phyloP scores from a whole-genome alignment of 1,139 yeast species.

The Debaryomyces psychrophilus region DNA sequence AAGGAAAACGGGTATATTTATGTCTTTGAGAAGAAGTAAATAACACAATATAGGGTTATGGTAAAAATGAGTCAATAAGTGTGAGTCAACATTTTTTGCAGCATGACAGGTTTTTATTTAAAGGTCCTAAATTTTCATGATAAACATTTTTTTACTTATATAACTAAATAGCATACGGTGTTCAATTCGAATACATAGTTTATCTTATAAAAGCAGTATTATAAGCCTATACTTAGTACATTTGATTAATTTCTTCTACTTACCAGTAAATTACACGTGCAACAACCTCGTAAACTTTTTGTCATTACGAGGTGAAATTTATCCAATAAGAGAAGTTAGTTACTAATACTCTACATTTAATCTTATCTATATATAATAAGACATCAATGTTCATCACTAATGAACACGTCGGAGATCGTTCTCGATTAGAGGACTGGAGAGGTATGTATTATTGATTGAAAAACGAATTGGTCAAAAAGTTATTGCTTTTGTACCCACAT shows the following conservation, averaged over 20 bases:
- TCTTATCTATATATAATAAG: background rate
- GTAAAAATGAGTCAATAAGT: background rate
- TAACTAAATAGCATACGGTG: background rate
- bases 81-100: slow-evolving; percentile 3
- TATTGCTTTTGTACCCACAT: background rate
- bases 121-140: background rate
- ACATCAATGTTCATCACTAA: slow-evolving; percentile 74
- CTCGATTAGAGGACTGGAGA: slow-evolving; percentile 90
- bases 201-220: background rate
- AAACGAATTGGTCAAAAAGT: background rate
- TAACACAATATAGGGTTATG: background rate
- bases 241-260: background rate
- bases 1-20: slow-evolving; percentile 66
- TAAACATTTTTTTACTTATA: background rate
- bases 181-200: background rate
- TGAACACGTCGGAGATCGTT: slow-evolving; percentile 80
- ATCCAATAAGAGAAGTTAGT: background rate
- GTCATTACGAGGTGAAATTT: slow-evolving; percentile 1
- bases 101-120: background rate
- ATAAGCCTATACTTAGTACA: background rate
- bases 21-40: slow-evolving; percentile 35
- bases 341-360: background rate
- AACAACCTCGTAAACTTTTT: slow-evolving; percentile 5
- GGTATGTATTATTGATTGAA: slow-evolving; percentile 39
- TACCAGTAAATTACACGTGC: slow-evolving; percentile 2